Base-by-base conservation (phyloP, 768 basidiomycete genomes). In the Trichaptum fuscoviolaceum region DNA sequence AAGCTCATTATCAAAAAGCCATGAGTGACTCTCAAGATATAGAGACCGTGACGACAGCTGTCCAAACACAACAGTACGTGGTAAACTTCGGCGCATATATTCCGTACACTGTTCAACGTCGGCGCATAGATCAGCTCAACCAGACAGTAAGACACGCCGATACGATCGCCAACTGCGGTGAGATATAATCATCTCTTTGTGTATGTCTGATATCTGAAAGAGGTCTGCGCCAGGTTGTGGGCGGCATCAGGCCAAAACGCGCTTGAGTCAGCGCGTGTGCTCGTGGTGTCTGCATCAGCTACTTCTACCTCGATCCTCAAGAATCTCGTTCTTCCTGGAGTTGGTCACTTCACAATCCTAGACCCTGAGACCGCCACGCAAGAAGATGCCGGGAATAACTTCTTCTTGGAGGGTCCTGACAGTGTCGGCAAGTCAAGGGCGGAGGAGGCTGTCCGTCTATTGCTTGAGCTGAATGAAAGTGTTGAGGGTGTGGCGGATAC, bases 91-190 rank as follows among this genome's bases (percentile, higher is more conserved):
- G 61, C 60, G 57, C 15, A 30, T 15, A 20, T 65, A 57, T 20
- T 30, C 30, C 30, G 2, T 30, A 30, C 23, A 58, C 60, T 61
- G n/a, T 42, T 36, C 63, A 30, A 71, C 68, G 63, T n/a, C 66
- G 25, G 35, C 27, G 30, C 63, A 42, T 35, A 61, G 35, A 59
- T 61, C 67, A 87, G 87, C 66, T 80, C 82, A 85, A 66, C 95
- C 94, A 57, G 95, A 97, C 77, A 85, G 79, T 70, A 97, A 96
- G 77, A 89, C 93, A 1, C 85, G 95, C 60, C 85, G 93, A 60
- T 99, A 99, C 74, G 96, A 99, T 77, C 88, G 96, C 65, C 96
- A 99, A 77, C 85, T 99, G 36, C 84, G 96, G 94, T 94, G 67
- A 57, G 84, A 71, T 24, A 62, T 23, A 58, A 52, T 35, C 63